These are phyloP conservation scores for Tolypocladium pustulatum DNA, from an alignment of 2,329 filamentous ascomycete species.

Conservation along the genomic window DNA sequence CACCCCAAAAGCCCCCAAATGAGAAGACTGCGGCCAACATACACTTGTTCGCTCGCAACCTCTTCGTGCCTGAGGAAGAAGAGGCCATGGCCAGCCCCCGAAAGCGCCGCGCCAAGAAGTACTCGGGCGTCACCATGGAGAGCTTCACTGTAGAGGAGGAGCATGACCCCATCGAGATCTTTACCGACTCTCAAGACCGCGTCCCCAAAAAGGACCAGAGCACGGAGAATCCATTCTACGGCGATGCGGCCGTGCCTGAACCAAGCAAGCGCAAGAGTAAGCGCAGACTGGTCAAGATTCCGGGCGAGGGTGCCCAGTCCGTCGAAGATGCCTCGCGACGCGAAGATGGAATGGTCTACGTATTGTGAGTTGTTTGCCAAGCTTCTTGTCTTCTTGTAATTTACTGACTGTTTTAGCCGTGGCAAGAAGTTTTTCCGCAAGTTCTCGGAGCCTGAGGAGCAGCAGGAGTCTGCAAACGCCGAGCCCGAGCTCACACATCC, in stretches of 20 bases:
- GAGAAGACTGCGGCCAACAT: conserved; percentile 40
- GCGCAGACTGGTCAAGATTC: conserved; percentile 41
- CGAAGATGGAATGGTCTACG: conserved; percentile 63
- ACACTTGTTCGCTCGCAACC: conserved; percentile 45
- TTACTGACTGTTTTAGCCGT: conserved; percentile 41
- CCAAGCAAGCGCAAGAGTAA: conserved; percentile 41
- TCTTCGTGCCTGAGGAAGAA: conserved; percentile 50
- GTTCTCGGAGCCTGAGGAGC: conserved; percentile 35
- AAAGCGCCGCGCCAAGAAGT: conserved; percentile 47
- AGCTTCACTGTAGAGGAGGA: conserved; percentile 49
- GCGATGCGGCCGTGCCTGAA: conserved; percentile 27
- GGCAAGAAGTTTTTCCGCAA: conserved; percentile 71
- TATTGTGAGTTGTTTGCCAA: conserved; percentile 53
- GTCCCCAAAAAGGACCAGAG: conserved; percentile 57
- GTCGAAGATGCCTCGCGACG: conserved; percentile 54
- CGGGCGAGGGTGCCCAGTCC: conserved; percentile 45
- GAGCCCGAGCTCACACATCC: conserved; percentile 27
- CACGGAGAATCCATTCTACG: conserved; percentile 63
- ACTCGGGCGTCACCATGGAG: conserved; percentile 41
- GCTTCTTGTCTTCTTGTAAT: neutral
- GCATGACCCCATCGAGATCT: conserved; percentile 57
- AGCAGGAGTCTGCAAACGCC: conserved; percentile 23
- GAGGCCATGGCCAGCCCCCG: conserved; percentile 49
- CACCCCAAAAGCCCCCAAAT: conserved; percentile 53
- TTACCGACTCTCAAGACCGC: conserved; percentile 70